A percentile compares a stretch with the other conserved stretches of the same genome.
Conservation (phyloP, 1,284 basidiomycete genomes). For the Volvariella volvacea region DNA sequence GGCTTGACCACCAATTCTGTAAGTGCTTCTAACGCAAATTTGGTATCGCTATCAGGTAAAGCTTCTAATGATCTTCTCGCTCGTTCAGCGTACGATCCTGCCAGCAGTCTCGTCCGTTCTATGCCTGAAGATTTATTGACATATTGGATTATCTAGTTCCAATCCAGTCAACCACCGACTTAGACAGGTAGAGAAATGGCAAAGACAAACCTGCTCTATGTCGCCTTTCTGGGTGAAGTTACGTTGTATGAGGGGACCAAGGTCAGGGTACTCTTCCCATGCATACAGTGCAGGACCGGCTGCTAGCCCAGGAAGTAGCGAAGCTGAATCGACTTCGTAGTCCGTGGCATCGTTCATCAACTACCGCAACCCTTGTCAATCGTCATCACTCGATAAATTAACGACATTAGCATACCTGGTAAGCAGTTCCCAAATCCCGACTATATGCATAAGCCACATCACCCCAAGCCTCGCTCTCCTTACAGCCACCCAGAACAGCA, state of each 20-base stretch:
- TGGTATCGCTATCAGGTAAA: slow-evolving; percentile 83
- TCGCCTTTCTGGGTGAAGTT: slow-evolving; percentile 83
- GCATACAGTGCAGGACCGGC: slow-evolving; percentile 95
- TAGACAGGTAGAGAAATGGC: slow-evolving; percentile 1
- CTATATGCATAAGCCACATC: slow-evolving; percentile 82
- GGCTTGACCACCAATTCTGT: slow-evolving; percentile 30
- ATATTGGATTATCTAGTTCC: slow-evolving; percentile 60
- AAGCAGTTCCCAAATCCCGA: slow-evolving; percentile 71
- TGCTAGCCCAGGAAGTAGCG: slow-evolving; percentile 76
- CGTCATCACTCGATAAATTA: slow-evolving; percentile 2
- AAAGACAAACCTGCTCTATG: slow-evolving; percentile 63
- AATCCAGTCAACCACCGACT: slow-evolving; percentile 6
- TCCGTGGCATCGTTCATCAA: slow-evolving; percentile 92
- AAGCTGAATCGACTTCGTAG: slow-evolving; percentile 53
- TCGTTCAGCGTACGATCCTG: slow-evolving; percentile 70
- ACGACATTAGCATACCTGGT: slow-evolving; percentile 62
- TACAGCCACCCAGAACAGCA: slow-evolving; percentile 84
- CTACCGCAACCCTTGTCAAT: slow-evolving; percentile 32
- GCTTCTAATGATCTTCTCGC: slow-evolving; percentile 65
- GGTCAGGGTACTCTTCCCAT: slow-evolving; percentile 82
- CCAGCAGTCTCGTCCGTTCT: slow-evolving; percentile 75
- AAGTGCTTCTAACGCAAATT: slow-evolving; percentile 61
- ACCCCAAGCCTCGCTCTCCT: slow-evolving; percentile 75
- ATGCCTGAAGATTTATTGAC: slow-evolving; percentile 76
- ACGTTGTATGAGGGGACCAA: slow-evolving; percentile 79